phyloP scores from a whole-genome alignment of 768 basidiomycete genomes.

The Omphalotus guepiniiformis region DNA sequence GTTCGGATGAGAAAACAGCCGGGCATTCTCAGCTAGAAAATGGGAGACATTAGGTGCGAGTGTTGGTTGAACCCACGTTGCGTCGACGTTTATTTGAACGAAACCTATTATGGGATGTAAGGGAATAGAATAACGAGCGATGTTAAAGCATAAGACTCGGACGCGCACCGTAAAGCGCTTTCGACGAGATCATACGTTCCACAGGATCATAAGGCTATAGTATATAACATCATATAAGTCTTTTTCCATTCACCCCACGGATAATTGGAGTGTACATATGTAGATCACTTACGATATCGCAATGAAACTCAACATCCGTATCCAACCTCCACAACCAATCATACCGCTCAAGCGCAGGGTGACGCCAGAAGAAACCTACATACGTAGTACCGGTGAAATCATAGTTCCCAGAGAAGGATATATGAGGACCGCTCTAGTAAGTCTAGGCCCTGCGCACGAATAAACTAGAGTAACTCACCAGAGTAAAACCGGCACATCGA shows the following conservation, averaged over 20 bases:
- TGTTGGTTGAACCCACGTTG: conserved; percentile 23
- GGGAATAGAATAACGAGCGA: neutral
- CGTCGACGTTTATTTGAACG: conserved; percentile 24
- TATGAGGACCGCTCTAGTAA: too few relatives aligned
- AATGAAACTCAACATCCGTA: conserved; percentile 28
- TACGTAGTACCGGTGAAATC: neutral
- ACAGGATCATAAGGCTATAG: conserved; percentile 26
- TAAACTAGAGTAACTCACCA: conserved; percentile 13
- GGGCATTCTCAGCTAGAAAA: conserved; percentile 12
- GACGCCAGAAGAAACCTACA: conserved; percentile 26
- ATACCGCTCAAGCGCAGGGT: conserved; percentile 22
- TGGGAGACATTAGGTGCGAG: conserved; percentile 25
- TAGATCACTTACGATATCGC: conserved; percentile 22
- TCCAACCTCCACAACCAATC: conserved; percentile 29
- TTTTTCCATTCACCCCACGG: too few relatives aligned
- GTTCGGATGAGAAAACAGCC: conserved; percentile 14
- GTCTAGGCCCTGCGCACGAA: neutral
- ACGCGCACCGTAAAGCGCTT: conserved; percentile 21
- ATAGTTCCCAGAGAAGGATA: neutral
- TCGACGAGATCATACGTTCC: conserved; percentile 18
- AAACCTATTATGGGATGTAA: conserved; percentile 15
- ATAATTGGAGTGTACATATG: too few relatives aligned
- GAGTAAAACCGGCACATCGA: conserved; percentile 29
- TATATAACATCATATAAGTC: too few relatives aligned
- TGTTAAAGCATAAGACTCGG: neutral